These are phyloP conservation scores for Yamadazyma endophytica DNA, from an alignment of 805 yeast species.

Conservation along the genomic window DNA sequence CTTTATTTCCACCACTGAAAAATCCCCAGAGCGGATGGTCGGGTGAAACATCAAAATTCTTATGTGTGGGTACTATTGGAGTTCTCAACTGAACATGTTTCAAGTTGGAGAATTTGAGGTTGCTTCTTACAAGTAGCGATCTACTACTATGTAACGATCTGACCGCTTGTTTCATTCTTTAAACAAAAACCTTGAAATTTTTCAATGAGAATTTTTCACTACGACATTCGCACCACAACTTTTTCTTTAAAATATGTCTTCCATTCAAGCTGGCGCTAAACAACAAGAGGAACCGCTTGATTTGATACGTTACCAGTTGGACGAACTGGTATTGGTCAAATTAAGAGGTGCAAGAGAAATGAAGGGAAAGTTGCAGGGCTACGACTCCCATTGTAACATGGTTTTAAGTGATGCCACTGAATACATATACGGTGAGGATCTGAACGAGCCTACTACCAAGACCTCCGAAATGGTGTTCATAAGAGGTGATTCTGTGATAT, in stretches of 20 bases:
- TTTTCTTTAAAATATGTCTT: slow-evolving; percentile 20
- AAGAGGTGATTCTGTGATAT: slow-evolving; percentile 95
- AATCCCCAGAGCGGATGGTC: slow-evolving; percentile 97
- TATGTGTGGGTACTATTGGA: slow-evolving; percentile 81
- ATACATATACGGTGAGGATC: slow-evolving; percentile 59
- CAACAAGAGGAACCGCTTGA: slow-evolving; percentile 77
- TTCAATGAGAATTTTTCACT: no score
- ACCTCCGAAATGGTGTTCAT: slow-evolving; percentile 87
- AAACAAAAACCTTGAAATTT: no score
- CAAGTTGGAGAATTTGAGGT: slow-evolving; percentile 15
- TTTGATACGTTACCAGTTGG: slow-evolving; percentile 76
- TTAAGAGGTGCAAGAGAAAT: slow-evolving; percentile 93
- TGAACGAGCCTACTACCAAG: slow-evolving; percentile 45
- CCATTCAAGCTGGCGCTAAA: slow-evolving; percentile 27
- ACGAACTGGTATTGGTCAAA: slow-evolving; percentile 82
- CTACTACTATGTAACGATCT: no score
- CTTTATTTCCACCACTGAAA: slow-evolving; percentile 51
- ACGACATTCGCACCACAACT: not conserved
- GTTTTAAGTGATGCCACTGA: slow-evolving; percentile 92
- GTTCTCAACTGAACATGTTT: slow-evolving; percentile 56
- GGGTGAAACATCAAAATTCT: slow-evolving; percentile 66
- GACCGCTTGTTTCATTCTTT: no score
- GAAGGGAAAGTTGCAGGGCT: slow-evolving; percentile 86
- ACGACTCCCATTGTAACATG: slow-evolving; percentile 94
- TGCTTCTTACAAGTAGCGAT: no score